Percentiles rank a stretch among this genome's conserved stretches.
These are phyloP conservation scores for Geopyxis carbonaria DNA, from an alignment of 495 filamentous ascomycete species.

Conservation along the genomic window DNA sequence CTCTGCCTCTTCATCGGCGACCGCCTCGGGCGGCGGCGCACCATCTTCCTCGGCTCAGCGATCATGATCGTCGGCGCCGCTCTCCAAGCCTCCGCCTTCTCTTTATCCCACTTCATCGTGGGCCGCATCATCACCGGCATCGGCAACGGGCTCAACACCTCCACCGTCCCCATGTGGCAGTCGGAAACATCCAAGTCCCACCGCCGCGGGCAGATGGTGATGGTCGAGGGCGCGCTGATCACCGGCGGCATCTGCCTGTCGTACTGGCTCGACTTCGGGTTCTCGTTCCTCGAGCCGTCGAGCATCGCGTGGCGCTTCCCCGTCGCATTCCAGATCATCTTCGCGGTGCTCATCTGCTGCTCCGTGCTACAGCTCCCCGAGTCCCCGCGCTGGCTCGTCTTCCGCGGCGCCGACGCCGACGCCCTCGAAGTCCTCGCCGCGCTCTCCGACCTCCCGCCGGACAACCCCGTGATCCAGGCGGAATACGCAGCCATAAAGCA, in stretches of 20 bases:
- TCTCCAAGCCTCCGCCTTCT: background rate
- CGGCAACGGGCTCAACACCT: background rate
- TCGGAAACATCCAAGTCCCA: background rate
- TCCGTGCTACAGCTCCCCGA: constrained; percentile 25
- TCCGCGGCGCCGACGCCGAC: background rate
- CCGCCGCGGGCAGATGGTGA: background rate
- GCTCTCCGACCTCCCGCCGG: background rate
- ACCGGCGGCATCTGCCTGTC: background rate
- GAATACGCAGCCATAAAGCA: background rate
- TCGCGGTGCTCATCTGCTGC: background rate
- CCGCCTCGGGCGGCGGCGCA: background rate
- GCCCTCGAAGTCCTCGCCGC: too few species aligned
- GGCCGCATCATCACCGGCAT: background rate
- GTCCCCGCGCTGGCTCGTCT: background rate
- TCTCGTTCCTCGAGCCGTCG: background rate
- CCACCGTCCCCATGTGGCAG: background rate
- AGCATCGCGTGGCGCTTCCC: background rate
- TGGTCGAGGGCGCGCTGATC: background rate
- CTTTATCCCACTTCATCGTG: constrained; percentile 22
- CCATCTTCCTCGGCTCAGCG: background rate
- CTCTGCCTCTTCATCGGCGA: background rate
- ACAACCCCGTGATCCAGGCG: background rate
- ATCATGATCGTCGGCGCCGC: background rate
- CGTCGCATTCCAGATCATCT: background rate
- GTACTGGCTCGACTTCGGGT: background rate